Conservation (phyloP, 768 basidiomycete species). For the Neoboletus magnificus region DNA sequence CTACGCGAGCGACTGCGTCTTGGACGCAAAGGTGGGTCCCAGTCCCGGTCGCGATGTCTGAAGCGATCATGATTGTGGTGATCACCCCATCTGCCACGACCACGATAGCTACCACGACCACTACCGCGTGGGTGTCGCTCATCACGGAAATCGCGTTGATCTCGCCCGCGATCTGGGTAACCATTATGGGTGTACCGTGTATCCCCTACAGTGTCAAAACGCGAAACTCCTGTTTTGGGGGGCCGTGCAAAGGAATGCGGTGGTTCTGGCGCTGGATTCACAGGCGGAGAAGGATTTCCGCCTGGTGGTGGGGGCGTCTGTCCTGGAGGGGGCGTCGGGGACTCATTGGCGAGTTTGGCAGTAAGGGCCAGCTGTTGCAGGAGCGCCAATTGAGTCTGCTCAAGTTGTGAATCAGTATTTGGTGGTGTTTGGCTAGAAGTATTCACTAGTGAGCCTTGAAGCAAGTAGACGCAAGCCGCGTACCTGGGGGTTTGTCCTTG, state of each 20-base stretch:
- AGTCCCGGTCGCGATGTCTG: constrained; percentile 46
- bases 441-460: constrained; percentile 1
- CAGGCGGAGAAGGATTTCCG: neutral
- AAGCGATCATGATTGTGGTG: constrained; percentile 42
- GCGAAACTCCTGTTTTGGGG: constrained; percentile 10
- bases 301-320: constrained; percentile 28
- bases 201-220: constrained; percentile 37
- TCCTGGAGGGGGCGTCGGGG: constrained; percentile 20
- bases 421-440: constrained; percentile 57
- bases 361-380: constrained; percentile 75
- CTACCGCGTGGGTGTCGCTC: constrained; percentile 52
- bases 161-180: constrained; percentile 42
- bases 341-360: constrained; percentile 41
- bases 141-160: constrained; percentile 48
- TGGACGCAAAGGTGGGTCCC: constrained; percentile 38
- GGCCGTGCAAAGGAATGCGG: constrained; percentile 6
- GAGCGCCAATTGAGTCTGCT: constrained; percentile 61
- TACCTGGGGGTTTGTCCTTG: constrained; percentile 35
- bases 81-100: constrained; percentile 67
- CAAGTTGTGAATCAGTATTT: constrained; percentile 50
- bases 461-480: constrained; percentile 20
- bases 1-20: constrained; percentile 73
- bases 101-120: constrained; percentile 51
- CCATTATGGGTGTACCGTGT: constrained; percentile 33
- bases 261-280: constrained; percentile 20